Conservation (phyloP, 768 basidiomycete species). For the Auricularia sp. region DNA sequence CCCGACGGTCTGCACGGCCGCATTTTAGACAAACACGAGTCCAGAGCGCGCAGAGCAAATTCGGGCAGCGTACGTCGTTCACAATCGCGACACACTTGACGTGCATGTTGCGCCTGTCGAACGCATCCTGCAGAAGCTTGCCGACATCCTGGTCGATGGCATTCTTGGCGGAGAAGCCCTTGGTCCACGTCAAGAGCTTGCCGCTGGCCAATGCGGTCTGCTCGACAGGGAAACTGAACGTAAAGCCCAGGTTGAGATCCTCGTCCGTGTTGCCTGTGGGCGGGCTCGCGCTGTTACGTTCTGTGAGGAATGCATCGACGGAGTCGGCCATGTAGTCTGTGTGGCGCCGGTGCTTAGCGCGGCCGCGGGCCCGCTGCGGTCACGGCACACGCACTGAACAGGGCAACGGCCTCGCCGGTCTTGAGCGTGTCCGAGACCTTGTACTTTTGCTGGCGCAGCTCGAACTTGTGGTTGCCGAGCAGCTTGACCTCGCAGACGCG, state of each 20-base stretch:
- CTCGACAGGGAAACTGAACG: constrained; percentile 96
- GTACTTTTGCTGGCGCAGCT: constrained; percentile 90
- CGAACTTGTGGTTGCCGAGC: constrained; percentile 84
- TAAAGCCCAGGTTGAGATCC: constrained; percentile 68
- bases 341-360: background rate
- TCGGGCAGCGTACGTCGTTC: constrained; percentile 62
- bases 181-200: constrained; percentile 89
- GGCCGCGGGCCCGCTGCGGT: constrained; percentile 4
- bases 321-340: constrained; percentile 96
- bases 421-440: constrained; percentile 90
- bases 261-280: constrained; percentile 15
- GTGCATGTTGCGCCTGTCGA: constrained; percentile 84
- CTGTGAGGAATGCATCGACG: constrained; percentile 88
- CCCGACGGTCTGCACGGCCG: constrained; percentile 69
- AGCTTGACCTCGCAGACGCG: constrained; percentile 92
- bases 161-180: constrained; percentile 89
- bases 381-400: constrained; percentile 59
- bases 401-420: constrained; percentile 74
- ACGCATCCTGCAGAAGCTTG: constrained; percentile 80
- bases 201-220: constrained; percentile 89
- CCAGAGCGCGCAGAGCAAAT: constrained; percentile 2
- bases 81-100: constrained; percentile 88
- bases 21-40: background rate
- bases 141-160: constrained; percentile 87
- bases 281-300: constrained; percentile 33